These are phyloP conservation scores for Hirschfeldia incana DNA, from an alignment of 345 rosid genomes.

Conservation along the genomic window DNA sequence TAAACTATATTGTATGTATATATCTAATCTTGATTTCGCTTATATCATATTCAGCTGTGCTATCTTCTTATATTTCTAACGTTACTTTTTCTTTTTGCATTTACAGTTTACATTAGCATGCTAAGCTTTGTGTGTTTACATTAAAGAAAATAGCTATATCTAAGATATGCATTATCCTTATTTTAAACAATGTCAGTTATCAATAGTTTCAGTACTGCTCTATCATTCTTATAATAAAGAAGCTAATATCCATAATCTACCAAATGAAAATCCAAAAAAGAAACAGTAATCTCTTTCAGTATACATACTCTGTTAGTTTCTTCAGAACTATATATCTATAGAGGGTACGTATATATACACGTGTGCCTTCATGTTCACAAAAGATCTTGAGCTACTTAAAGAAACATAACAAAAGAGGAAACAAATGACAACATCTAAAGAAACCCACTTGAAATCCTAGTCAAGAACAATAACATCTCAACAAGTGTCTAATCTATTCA, in stretches of 20 bases:
- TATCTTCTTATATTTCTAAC: background rate
- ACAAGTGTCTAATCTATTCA: constrained; percentile 22
- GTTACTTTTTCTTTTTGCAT: background rate
- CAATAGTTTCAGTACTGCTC: background rate
- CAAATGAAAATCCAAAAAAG: background rate
- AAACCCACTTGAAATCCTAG: constrained; percentile 23
- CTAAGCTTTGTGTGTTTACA: background rate
- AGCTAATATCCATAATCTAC: background rate
- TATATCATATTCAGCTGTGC: background rate
- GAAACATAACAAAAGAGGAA: constrained; percentile 31
- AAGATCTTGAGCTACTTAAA: background rate
- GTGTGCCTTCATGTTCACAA: constrained; percentile 1
- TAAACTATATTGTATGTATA: background rate
- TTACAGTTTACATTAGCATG: background rate
- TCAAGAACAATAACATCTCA: constrained; percentile 20
- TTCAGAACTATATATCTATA: background rate
- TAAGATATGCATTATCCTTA: background rate
- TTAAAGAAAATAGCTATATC: background rate
- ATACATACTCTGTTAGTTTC: background rate
- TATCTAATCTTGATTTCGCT: background rate
- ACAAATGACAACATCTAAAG: constrained; percentile 16
- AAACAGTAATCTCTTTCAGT: background rate
- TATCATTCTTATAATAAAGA: background rate
- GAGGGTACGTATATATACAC: background rate
- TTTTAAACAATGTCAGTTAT: background rate